Evolutionary conservation across 2,329 filamentous ascomycete species (phyloP), one percentile per base, ranked within the genome.

Genomic region (Cryphonectria parasitica): DNA sequence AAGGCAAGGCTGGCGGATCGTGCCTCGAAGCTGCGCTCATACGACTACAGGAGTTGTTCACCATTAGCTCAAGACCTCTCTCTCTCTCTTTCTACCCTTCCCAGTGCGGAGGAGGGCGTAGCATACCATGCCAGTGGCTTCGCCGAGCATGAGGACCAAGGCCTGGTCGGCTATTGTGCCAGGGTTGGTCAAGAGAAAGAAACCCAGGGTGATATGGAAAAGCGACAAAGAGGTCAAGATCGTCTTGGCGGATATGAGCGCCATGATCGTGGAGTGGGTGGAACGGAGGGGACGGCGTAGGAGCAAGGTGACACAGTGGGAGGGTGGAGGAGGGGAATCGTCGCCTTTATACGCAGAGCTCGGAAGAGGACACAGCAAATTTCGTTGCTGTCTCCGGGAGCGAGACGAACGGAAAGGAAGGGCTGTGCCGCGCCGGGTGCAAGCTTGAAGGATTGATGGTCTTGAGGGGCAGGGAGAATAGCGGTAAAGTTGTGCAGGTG

Each of bases 191-290:
- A 97, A 86, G 82, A 98, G 91, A 83, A 96, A 93, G 81, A 91
- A 94, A 76, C 91, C 94, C 64, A 96, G 84, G 7, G 92, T 93
- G 74, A 97, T 81, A 82, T 97, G 93, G 83, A 96, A 94, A 78
- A 97, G 87, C 75, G 92, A 92, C 75, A 97, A 84, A 67, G 90
- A 91, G 75, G 92, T 91, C 76, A 98, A 91, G 80, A 97, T 91
- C 11, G 91, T 93, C 78, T 88, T 91, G 72, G 91, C 90, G 2
- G 93, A 94, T 77, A 98, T 87, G 79, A 97, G 85, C 43, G 89
- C 91, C 95, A 98, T 98, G 73, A 67, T 84, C 76, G 70, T 61
- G 28, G 54, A 76, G 69, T 64, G 45, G 64, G 52, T 15, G 60
- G 56, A 31, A 31, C 54, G 54, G 54, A 19, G 28, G 64, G n/a